Evolutionary conservation across 2,329 filamentous ascomycete genomes (phyloP).

Genomic region (Cercospora beticola): DNA sequence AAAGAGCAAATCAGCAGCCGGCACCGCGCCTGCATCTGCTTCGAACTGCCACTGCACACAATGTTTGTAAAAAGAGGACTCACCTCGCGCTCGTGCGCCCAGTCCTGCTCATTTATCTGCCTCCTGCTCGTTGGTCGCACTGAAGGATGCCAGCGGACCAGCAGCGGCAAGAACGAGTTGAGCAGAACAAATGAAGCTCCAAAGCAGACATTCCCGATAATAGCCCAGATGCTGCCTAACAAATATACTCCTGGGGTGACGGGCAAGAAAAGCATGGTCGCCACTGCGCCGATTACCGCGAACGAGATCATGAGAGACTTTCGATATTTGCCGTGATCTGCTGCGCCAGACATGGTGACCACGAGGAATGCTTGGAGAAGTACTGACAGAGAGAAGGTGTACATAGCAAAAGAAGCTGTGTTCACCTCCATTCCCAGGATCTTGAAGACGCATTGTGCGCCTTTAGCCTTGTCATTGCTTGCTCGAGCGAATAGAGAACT

Average conservation of each 20-base stretch:
- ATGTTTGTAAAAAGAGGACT: not conserved
- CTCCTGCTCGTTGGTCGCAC: constrained; percentile 9
- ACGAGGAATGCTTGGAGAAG: constrained; percentile 85
- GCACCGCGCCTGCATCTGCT: not conserved
- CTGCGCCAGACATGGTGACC: constrained; percentile 92
- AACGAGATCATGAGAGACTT: constrained; percentile 87
- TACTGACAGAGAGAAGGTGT: constrained; percentile 93
- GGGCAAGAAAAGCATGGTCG: constrained; percentile 86
- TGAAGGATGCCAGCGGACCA: constrained; percentile 73
- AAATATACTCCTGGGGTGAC: constrained; percentile 74
- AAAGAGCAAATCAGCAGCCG: not conserved
- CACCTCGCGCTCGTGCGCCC: constrained; percentile 20
- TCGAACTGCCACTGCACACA: not conserved
- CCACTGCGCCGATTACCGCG: constrained; percentile 74
- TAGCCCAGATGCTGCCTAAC: constrained; percentile 77
- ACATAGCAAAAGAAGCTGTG: constrained; percentile 96
- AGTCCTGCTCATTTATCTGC: constrained; percentile 4
- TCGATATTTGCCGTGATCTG: constrained; percentile 84
- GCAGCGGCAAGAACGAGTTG: constrained; percentile 88
- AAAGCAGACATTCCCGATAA: constrained; percentile 90
- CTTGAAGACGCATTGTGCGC: constrained; percentile 75
- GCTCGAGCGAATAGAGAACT: not conserved
- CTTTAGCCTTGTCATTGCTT: constrained; percentile 35
- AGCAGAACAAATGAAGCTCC: constrained; percentile 92
- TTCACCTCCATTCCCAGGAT: constrained; percentile 85